These are phyloP conservation scores for Ceratobasidium sp. DNA, from an alignment of 1,284 basidiomycete species.

Conservation along the genomic window DNA sequence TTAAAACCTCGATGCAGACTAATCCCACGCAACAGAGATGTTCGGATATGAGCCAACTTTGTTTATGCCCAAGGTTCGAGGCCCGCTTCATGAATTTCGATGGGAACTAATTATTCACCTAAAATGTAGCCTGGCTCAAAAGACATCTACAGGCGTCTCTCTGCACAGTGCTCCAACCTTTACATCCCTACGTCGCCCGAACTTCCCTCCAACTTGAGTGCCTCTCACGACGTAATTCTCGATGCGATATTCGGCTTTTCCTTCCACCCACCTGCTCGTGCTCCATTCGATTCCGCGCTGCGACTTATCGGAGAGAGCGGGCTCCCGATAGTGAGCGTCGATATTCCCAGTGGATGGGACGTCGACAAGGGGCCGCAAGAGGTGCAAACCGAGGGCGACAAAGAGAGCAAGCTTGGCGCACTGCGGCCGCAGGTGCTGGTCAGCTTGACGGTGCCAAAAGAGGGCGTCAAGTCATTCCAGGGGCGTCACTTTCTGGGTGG, in stretches of 20 bases:
- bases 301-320: conserved; percentile 70
- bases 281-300: conserved; percentile 86
- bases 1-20: not conserved
- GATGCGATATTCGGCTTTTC: conserved; percentile 99
- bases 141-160: conserved; percentile 88
- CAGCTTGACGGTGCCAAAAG: conserved; percentile 94
- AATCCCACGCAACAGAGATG: conserved; percentile 65
- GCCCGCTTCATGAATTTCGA: not conserved
- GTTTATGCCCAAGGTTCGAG: conserved; percentile 89
- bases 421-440: conserved; percentile 84
- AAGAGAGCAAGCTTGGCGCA: conserved; percentile 54
- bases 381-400: conserved; percentile 47
- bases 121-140: conserved; percentile 78
- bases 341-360: conserved; percentile 97
- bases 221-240: conserved; percentile 82
- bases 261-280: conserved; percentile 87
- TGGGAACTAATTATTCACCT: conserved; percentile 3
- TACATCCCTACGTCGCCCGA: conserved; percentile 72
- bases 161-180: conserved; percentile 90
- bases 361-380: conserved; percentile 75
- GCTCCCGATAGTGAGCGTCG: conserved; percentile 87
- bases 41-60: conserved; percentile 88
- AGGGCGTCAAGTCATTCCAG: conserved; percentile 78
- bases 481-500: conserved; percentile 94
- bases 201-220: conserved; percentile 57